A percentile compares a stretch with the other conserved stretches of the same genome.
phyloP scores from a whole-genome alignment of 73 alveolate species.

The Blepharisma japonicum region DNA sequence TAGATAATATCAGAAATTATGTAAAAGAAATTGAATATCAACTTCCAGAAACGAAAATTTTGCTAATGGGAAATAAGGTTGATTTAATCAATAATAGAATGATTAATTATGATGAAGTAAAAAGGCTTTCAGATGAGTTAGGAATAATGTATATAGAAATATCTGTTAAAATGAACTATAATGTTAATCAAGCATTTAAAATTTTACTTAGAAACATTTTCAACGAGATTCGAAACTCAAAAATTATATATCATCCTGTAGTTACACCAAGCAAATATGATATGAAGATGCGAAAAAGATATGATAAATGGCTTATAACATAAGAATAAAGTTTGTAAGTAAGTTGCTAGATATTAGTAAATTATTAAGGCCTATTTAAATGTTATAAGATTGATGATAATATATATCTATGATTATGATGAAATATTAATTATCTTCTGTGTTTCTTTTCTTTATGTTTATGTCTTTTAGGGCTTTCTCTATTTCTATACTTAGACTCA shows the following conservation, averaged over 20 bases:
- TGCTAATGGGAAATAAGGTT: constrained; percentile 52
- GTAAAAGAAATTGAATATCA: constrained; percentile 38
- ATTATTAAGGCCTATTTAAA: background rate
- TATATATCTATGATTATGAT: background rate
- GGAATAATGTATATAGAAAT: constrained; percentile 80
- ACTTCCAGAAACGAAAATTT: background rate
- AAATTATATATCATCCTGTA: no score
- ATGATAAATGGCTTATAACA: background rate
- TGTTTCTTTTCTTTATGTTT: background rate
- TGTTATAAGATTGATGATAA: background rate
- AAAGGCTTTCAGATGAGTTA: constrained; percentile 53
- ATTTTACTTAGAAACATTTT: no score
- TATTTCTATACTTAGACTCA: background rate
- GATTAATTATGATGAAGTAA: constrained; percentile 56
- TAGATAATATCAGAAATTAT: constrained; percentile 51
- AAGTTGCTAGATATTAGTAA: background rate
- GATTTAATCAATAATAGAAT: constrained; percentile 47
- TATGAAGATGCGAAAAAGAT: no score
- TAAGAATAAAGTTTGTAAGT: background rate
- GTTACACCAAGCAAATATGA: no score
- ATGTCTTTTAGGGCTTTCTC: background rate
- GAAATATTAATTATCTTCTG: background rate
- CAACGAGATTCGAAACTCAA: no score
- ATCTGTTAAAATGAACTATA: constrained; percentile 77
- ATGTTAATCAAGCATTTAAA: no score